phyloP scores from a whole-genome alignment of 2,329 filamentous ascomycete genomes.

The Colletotrichum camelliae region DNA sequence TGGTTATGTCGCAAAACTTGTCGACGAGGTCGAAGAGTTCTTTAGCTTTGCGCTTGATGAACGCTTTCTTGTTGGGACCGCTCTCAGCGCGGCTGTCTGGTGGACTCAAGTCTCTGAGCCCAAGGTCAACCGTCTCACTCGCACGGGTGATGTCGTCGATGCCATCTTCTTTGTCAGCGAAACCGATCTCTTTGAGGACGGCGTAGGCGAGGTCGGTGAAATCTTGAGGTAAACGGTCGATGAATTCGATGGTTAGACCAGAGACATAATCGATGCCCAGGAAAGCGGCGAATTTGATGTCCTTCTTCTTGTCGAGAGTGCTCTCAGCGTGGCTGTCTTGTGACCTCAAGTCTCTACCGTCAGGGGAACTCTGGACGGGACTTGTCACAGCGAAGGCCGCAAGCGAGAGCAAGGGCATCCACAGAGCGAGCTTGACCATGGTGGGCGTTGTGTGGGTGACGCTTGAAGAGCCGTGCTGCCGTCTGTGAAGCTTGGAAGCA shows the following conservation, averaged over 20 bases:
- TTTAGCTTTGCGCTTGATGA: background rate
- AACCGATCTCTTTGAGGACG: fast-evolving
- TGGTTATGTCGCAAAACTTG: no score
- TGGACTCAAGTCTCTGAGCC: fast-evolving
- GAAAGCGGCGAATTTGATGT: fast-evolving
- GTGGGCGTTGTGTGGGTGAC: background rate
- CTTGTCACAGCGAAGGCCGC: background rate
- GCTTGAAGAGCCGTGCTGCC: background rate
- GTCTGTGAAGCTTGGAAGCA: background rate
- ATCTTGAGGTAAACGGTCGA: background rate
- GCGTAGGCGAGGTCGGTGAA: background rate
- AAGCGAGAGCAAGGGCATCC: background rate
- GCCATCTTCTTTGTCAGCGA: background rate
- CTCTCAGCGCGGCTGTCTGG: background rate
- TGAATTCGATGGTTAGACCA: no score
- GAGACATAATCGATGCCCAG: no score
- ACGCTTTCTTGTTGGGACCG: background rate
- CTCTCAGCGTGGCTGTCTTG: background rate
- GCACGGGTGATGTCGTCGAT: background rate
- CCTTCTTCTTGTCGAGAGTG: background rate
- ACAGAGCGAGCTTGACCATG: background rate
- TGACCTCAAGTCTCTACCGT: background rate
- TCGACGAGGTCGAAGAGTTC: no score
- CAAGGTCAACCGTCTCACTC: background rate
- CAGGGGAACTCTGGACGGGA: background rate